A percentile compares a stretch with the other conserved stretches of the same genome.
Conservation (phyloP, 768 basidiomycete species). For the Collybia sordida region DNA sequence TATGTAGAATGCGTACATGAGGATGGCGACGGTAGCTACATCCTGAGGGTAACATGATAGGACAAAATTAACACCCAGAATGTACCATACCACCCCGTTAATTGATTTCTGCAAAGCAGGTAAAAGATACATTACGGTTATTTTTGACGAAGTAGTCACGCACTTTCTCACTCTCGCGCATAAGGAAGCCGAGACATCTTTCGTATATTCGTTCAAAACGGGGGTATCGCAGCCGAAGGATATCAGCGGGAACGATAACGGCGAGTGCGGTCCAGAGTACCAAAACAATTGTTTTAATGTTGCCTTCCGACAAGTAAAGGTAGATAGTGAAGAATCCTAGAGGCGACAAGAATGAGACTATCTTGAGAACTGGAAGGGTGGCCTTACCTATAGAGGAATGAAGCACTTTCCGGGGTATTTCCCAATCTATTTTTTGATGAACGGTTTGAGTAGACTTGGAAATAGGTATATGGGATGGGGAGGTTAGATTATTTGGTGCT, state of each 20-base stretch:
- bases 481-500: not conserved
- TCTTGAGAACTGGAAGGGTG: not conserved
- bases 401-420: constrained; percentile 84
- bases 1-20: constrained; percentile 63
- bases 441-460: constrained; percentile 8
- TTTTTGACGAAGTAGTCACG: constrained; percentile 11
- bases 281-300: constrained; percentile 61
- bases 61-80: constrained; percentile 80
- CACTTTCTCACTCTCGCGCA: constrained; percentile 88
- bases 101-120: constrained; percentile 48
- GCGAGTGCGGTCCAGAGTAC: constrained; percentile 66
- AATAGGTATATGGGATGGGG: constrained; percentile 13
- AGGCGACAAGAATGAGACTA: constrained; percentile 3
- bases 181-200: constrained; percentile 70
- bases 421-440: constrained; percentile 68
- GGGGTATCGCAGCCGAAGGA: constrained; percentile 67
- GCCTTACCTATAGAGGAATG: constrained; percentile 86
- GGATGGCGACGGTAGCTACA: constrained; percentile 84
- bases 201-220: constrained; percentile 74
- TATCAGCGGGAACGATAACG: constrained; percentile 70
- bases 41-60: constrained; percentile 79
- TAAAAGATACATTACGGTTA: not conserved
- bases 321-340: constrained; percentile 43
- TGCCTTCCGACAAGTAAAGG: constrained; percentile 48
- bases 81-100: constrained; percentile 92